Evolutionary conservation across 2,329 filamentous ascomycete species (phyloP).

Genomic region (Talaromyces sp.): DNA sequence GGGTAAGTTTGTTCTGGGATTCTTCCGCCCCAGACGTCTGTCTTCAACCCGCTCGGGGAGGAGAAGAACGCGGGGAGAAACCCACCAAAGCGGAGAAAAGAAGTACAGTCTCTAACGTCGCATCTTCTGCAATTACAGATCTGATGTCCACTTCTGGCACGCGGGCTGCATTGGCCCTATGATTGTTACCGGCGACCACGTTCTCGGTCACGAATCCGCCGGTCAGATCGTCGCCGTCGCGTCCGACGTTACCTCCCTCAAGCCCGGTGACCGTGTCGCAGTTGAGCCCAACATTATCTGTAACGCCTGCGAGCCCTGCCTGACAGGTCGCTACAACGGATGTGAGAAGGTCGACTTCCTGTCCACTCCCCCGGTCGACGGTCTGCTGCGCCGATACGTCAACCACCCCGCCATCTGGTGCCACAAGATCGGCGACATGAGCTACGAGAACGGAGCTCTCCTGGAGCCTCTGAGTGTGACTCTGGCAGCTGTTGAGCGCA

Average conservation of each 20-base stretch:
- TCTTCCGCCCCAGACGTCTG: neutral
- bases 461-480: conserved; percentile 89
- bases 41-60: neutral
- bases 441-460: conserved; percentile 86
- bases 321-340: conserved; percentile 93
- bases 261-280: conserved; percentile 86
- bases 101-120: neutral
- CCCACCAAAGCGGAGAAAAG: neutral
- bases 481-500: conserved; percentile 82
- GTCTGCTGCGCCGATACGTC: conserved; percentile 86
- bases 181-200: conserved; percentile 86
- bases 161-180: conserved; percentile 93
- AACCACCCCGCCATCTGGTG: conserved; percentile 95
- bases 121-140: conserved; percentile 54
- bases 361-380: conserved; percentile 85
- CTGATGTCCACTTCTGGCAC: conserved; percentile 97
- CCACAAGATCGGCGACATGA: conserved; percentile 94
- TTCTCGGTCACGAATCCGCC: conserved; percentile 92
- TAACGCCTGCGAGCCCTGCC: conserved; percentile 83
- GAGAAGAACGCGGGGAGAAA: neutral
- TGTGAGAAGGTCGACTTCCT: conserved; percentile 85
- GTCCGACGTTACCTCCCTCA: conserved; percentile 74
- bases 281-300: conserved; percentile 95
- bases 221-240: conserved; percentile 71
- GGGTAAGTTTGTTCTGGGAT: conserved; percentile 59